Evolutionary conservation across 192 early-diverging fungal genomes (phyloP), one percentile per base, ranked within the genome.

Genomic region (Haplosporangium gracile): DNA sequence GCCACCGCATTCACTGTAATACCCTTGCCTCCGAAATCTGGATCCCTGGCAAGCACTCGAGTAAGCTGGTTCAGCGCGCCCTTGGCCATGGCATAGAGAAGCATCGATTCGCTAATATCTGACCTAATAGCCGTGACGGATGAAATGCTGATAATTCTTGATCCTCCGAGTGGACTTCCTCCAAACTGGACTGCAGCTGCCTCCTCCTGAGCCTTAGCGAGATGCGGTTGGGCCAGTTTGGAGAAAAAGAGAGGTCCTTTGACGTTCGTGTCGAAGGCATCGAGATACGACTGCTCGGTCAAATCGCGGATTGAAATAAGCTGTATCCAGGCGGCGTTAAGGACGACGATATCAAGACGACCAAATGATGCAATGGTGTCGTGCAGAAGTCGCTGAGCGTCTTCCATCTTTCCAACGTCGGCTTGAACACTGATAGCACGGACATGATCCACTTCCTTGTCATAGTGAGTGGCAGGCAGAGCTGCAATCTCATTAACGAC

Each of bases 351-450:
- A 84, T 90, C 89, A 15, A 90, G 15, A 20, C 70, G 42, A 7
- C 85, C 78, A 72, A 91, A 90, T 15, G 65, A 29, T 38, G 89
- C 75, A 26, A 91, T n/a, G n/a, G 80, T 72, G n/a, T 76, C 60
- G 18, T 79, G n/a, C 20, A 86, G 74, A 24, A 79, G 68, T 18
- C 26, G 26, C 53, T 79, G 45, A 53, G 20, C 38, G 5, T 70
- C 34, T 40, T 72, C 71, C 1, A 80, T 26, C 24, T 57, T 39
- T 13, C 74, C 72, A 7, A 90, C 55, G 68, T 91, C 82, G 22
- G 81, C 89, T 70, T 90, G 78, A 70, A 90, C 76, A 15, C 78
- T 78, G 16, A 88, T 89, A n/a, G 87, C 87, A n/a, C 83, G 69
- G 24, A 68, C 79, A 77, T 13, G 70, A n/a, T 49, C 55, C 8